Evolutionary conservation across 495 filamentous ascomycete genomes (phyloP), one percentile per base, ranked within the genome.

Genomic region (Penicillium macrosclerotiorum): DNA sequence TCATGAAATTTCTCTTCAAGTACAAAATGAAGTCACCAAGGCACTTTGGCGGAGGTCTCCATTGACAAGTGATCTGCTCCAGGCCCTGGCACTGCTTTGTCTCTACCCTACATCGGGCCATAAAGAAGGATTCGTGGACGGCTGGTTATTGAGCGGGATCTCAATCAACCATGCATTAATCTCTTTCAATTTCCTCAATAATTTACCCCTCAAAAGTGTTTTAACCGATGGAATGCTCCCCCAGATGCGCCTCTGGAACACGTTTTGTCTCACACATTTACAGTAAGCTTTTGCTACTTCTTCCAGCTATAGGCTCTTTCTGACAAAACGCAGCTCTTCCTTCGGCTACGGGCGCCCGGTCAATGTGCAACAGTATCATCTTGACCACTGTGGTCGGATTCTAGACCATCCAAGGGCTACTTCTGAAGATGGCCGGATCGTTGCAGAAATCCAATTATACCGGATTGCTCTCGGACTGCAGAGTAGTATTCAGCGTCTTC

Each of bases 131-230:
- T 62, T 62, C 20, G 66, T 71, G 49, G 68, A 71, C 35, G 65
- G 64, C 56, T 71, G 68, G 68, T 56, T 71, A 24, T 43, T 71
- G 58, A 71, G 68, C 52, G 65, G 65, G 55, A 64, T 66, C 49
- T 65, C 65, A 18, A 66, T 71, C 47, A 65, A 71, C 42, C 68
- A 71, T 55, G 65, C 65, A 16, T 55, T 65, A 8, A 50, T 57
- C 24, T 60, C 65, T 22, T 67, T 71, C 48, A 50, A 49, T 17
- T 67, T 68, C 30, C 54, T 68, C 23, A 62, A 62, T 37, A 47
- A 44, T 20, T 31, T 39, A 4, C 55, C 59, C 6, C 40, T 33
- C 13, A 67, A 67, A 30, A 49, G 37, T 29, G 35, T 60, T 27
- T 47, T 65, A 17, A 51, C 56, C 16, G 60, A 67, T 36, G 62